Conservation (phyloP, 768 basidiomycete species). For the Trametopsis cervina region DNA sequence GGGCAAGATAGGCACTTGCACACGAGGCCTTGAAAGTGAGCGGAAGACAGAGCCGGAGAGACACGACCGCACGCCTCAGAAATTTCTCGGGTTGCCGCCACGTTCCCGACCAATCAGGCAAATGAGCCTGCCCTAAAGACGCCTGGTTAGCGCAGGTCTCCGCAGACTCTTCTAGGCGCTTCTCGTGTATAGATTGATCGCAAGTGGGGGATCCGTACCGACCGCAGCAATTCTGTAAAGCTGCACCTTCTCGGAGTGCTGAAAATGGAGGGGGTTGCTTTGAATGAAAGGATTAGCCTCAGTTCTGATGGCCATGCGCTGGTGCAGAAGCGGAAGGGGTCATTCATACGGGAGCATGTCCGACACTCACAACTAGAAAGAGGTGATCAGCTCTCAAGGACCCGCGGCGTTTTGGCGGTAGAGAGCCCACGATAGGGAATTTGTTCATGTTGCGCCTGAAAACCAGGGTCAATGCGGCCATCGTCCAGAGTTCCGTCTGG, state of each 20-base stretch:
- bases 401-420: background rate
- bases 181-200: background rate
- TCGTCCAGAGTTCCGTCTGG: background rate
- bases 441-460: background rate
- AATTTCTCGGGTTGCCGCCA: slow-evolving; percentile 10
- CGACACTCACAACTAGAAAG: background rate
- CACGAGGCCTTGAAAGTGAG: slow-evolving; percentile 17
- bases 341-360: too few species aligned
- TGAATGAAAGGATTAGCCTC: too few species aligned
- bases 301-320: background rate
- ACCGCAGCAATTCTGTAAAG: too few species aligned
- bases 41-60: slow-evolving; percentile 9
- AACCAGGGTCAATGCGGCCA: background rate
- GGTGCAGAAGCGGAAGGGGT: background rate
- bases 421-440: too few species aligned
- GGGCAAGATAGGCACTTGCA: slow-evolving; percentile 15
- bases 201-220: too few species aligned
- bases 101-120: slow-evolving; percentile 4
- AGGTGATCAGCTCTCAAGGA: background rate
- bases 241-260: too few species aligned
- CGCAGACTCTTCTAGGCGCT: background rate
- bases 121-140: slow-evolving; percentile 7
- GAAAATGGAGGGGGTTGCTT: too few species aligned
- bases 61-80: slow-evolving; percentile 3
- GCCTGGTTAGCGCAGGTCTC: background rate